Base-by-base conservation (phyloP, 768 basidiomycete genomes). In the Amanita pallidorosea region DNA sequence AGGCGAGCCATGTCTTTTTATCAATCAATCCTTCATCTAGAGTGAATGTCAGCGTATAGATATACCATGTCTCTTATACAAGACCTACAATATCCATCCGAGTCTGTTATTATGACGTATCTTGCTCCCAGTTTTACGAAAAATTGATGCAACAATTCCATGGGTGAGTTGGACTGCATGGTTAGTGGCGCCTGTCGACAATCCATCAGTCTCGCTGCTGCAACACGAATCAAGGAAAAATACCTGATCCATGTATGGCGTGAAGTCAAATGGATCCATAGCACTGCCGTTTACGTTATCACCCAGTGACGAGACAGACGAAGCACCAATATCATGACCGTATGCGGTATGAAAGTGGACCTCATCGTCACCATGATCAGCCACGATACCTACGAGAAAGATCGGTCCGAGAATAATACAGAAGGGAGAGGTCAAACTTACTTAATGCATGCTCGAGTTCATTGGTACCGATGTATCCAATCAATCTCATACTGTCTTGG, bases 401-500 rank as follows among this genome's bases (percentile, higher is more conserved):
- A 25, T 35, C 40, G 22, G 5, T 42, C 45, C 36, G 35, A 48
- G 44, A 35, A 23, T 43, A 53, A 51, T 33, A 23, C 25, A 53
- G 40, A 20, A 53, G 27, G 49, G 45, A 53, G 27, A 36, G 47
- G 45, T 34, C 22, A 38, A 25, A 49, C 82, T 49, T 64, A 91
- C 88, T 77, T 4, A 99, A 69, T 5, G 90, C 93, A 65, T 98
- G 92, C 60, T 96, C 92, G 12, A 99, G 77, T 65, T 99, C 96
- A 58, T 85, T 94, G 25, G 82, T 79, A 0, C 92, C 91, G 53
- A 98, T 85, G 63, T 94, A 94, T 6, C 93, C 96, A 34, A 89
- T 75, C 73, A 96, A 76, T 35, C 88, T 76, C 58, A 74, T 56
- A 17, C 76, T 76, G 7, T 69, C 72, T 1, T 17, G 7, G 13